Percentiles rank a stretch among this genome's conserved stretches.
phyloP scores from a whole-genome alignment of 768 basidiomycete genomes.

The Leccinum longicurvipes region DNA sequence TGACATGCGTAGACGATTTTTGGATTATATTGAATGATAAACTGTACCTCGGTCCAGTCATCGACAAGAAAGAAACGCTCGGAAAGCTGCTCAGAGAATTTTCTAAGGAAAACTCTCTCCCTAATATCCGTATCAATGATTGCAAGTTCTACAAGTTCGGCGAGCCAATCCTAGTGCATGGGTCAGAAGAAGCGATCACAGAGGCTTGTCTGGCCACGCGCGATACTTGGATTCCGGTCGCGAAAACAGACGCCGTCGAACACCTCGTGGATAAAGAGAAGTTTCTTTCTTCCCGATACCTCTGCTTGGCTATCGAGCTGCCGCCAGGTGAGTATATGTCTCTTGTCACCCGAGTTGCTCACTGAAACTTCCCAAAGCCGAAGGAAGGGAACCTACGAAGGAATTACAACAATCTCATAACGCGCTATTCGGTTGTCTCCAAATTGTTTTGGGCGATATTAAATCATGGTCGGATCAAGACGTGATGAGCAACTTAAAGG shows the following conservation, averaged over 20 bases:
- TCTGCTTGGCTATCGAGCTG: neutral
- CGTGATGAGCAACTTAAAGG: neutral
- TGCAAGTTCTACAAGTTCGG: too few species aligned
- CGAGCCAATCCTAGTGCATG: too few species aligned
- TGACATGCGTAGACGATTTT: neutral
- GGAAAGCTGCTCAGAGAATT: neutral
- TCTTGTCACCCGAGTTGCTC: neutral
- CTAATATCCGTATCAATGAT: too few species aligned
- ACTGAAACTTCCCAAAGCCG: neutral
- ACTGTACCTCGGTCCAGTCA: neutral
- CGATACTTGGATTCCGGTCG: neutral
- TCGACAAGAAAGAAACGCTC: neutral
- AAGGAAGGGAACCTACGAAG: neutral
- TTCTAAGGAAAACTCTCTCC: neutral
- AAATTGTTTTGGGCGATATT: neutral
- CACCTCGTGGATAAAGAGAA: neutral
- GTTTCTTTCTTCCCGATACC: neutral
- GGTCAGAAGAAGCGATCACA: neutral
- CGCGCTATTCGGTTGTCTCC: neutral
- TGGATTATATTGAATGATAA: neutral
- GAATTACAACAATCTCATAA: neutral
- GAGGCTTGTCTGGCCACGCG: neutral
- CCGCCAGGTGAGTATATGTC: neutral
- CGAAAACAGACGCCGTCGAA: neutral
- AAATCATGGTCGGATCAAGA: neutral